Percentiles rank a stretch among this genome's conserved stretches.
phyloP scores from a whole-genome alignment of 1,139 yeast species.

The Hyphopichia burtonii region DNA sequence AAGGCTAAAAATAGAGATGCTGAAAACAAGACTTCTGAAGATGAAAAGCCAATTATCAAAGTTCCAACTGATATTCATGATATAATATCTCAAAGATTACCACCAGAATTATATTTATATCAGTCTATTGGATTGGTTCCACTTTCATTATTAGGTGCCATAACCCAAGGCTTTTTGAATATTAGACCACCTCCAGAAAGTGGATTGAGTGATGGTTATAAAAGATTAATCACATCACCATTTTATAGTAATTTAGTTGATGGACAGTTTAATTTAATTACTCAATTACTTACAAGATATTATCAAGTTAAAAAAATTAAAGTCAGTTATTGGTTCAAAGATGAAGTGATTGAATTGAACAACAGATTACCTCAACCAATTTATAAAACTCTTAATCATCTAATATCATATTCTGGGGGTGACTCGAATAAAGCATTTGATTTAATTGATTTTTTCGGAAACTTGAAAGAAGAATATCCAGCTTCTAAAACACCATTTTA shows the following conservation, averaged over 20 bases:
- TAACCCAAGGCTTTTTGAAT: constrained; percentile 61
- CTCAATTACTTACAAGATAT: constrained; percentile 77
- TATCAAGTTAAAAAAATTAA: constrained; percentile 73
- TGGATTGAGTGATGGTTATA: constrained; percentile 57
- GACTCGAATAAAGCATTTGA: constrained; percentile 27
- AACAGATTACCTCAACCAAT: constrained; percentile 52
- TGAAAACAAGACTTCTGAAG: constrained; percentile 3
- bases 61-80: constrained; percentile 83
- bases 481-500: constrained; percentile 12
- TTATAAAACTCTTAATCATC: constrained; percentile 27
- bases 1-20: constrained; percentile 1
- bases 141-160: constrained; percentile 62
- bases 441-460: constrained; percentile 32
- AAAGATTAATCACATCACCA: constrained; percentile 47
- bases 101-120: constrained; percentile 83
- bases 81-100: constrained; percentile 79
- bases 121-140: constrained; percentile 75
- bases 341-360: constrained; percentile 44
- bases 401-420: constrained; percentile 29
- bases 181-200: constrained; percentile 76
- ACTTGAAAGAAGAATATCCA: constrained; percentile 16
- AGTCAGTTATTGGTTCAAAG: constrained; percentile 61
- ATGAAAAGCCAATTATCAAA: constrained; percentile 18
- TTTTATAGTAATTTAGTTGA: constrained; percentile 53
- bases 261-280: constrained; percentile 62